Conservation (phyloP, 257 asterid species). For the Gentiana macrophylla region DNA sequence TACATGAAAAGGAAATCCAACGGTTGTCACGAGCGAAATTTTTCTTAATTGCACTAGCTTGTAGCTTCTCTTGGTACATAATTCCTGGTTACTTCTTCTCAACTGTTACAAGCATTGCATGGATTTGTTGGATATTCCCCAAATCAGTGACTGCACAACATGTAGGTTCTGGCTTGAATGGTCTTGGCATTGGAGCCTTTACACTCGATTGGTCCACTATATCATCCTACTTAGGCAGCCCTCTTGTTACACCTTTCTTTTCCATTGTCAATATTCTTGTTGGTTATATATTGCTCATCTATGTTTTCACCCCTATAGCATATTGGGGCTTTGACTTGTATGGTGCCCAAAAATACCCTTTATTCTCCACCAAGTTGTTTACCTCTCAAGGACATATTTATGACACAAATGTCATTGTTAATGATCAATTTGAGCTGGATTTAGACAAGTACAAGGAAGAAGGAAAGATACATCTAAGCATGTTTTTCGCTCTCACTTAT, state of each 20-base stretch:
- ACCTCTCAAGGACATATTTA: slow-evolving; percentile 24
- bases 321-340: slow-evolving; percentile 62
- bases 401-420: slow-evolving; percentile 45
- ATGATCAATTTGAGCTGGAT: slow-evolving; percentile 49
- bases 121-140: slow-evolving; percentile 40
- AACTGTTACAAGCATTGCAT: slow-evolving; percentile 28
- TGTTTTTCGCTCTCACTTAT: slow-evolving; percentile 44
- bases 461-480: slow-evolving; percentile 40
- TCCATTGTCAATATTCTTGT: slow-evolving; percentile 42
- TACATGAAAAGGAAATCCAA: slow-evolving; percentile 43
- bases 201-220: slow-evolving; percentile 55
- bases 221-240: slow-evolving; percentile 46
- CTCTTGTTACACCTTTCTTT: slow-evolving; percentile 57
- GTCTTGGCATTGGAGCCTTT: slow-evolving; percentile 56
- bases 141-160: slow-evolving; percentile 47
- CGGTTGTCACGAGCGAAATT: slow-evolving; percentile 37
- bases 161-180: slow-evolving; percentile 57
- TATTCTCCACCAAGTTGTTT: slow-evolving; percentile 38
- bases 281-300: slow-evolving; percentile 35
- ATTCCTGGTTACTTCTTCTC: slow-evolving; percentile 50
- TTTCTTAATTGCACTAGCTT: slow-evolving; percentile 43
- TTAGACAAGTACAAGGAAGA: slow-evolving; percentile 21
- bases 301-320: slow-evolving; percentile 29
- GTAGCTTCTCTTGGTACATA: slow-evolving; percentile 47
- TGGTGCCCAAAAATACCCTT: slow-evolving; percentile 45